Conservation (phyloP, 768 basidiomycete genomes). For the Asterophora parasitica region DNA sequence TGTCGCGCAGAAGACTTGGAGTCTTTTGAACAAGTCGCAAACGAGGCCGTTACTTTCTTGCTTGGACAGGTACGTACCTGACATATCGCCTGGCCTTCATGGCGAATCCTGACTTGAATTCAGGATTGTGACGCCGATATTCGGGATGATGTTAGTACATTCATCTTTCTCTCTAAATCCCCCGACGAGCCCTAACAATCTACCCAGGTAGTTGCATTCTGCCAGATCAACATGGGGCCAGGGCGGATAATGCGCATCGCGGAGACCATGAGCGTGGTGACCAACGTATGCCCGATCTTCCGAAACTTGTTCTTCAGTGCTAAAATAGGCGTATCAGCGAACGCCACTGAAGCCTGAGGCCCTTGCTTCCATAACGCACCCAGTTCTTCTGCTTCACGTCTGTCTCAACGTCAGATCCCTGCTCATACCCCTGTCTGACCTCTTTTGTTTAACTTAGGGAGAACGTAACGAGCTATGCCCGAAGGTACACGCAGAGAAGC, state of each 20-base stretch:
- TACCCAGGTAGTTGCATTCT: constrained; percentile 57
- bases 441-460: constrained; percentile 35
- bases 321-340: constrained; percentile 37
- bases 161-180: background rate
- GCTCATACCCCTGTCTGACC: background rate
- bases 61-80: constrained; percentile 46
- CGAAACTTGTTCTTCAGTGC: background rate
- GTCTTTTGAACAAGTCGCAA: constrained; percentile 59
- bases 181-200: background rate
- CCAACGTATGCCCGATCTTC: constrained; percentile 46
- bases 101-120: constrained; percentile 5
- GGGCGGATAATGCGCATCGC: constrained; percentile 44
- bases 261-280: constrained; percentile 49
- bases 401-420: constrained; percentile 12
- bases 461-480: constrained; percentile 54
- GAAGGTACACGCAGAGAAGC: constrained; percentile 49
- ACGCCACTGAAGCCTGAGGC: constrained; percentile 44
- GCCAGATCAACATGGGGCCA: constrained; percentile 56
- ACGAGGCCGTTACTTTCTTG: constrained; percentile 52
- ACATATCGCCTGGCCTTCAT: background rate
- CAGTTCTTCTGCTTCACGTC: constrained; percentile 69
- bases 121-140: constrained; percentile 54
- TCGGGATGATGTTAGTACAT: constrained; percentile 52
- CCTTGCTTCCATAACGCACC: constrained; percentile 51
- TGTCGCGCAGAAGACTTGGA: constrained; percentile 64